These are phyloP conservation scores for Fusarium tuaranense DNA, from an alignment of 2,329 filamentous ascomycete species.

Conservation along the genomic window DNA sequence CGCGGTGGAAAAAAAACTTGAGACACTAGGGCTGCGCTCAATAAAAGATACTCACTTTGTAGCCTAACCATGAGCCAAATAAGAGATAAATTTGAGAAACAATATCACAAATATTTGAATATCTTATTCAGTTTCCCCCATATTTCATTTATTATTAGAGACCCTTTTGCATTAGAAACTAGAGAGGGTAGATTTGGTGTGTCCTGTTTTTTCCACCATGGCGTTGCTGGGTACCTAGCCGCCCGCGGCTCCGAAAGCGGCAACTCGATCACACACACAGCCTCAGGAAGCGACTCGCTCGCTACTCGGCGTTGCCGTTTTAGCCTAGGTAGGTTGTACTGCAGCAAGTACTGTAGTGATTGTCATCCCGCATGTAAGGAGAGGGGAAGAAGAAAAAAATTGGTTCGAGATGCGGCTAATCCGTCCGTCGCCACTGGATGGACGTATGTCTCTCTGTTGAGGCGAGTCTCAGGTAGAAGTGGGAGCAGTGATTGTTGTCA, in stretches of 20 bases:
- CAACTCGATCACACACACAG: slow-evolving; percentile 10
- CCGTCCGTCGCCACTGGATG: slow-evolving; percentile 27
- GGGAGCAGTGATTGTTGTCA: not conserved
- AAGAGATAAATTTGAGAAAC: no score
- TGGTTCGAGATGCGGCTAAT: slow-evolving; percentile 28
- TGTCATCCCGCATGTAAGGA: slow-evolving; percentile 14
- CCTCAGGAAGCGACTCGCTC: not conserved
- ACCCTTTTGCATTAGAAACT: no score
- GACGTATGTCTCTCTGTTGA: slow-evolving; percentile 12
- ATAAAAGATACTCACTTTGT: no score
- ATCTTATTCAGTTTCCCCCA: no score
- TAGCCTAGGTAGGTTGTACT: slow-evolving; percentile 25
- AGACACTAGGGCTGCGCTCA: no score
- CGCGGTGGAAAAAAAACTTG: no score
- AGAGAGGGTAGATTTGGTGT: no score
- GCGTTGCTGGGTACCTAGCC: not conserved
- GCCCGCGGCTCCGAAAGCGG: slow-evolving; percentile 32
- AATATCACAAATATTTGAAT: no score
- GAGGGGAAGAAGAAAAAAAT: slow-evolving; percentile 13
- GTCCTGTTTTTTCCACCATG: no score
- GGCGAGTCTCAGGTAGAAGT: slow-evolving; percentile 4
- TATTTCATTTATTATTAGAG: no score
- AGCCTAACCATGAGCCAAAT: no score
- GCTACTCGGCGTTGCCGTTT: slow-evolving; percentile 31
- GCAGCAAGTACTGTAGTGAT: not conserved